Base-by-base conservation (phyloP, 306 rosid species). In the Glycine latifolia region DNA sequence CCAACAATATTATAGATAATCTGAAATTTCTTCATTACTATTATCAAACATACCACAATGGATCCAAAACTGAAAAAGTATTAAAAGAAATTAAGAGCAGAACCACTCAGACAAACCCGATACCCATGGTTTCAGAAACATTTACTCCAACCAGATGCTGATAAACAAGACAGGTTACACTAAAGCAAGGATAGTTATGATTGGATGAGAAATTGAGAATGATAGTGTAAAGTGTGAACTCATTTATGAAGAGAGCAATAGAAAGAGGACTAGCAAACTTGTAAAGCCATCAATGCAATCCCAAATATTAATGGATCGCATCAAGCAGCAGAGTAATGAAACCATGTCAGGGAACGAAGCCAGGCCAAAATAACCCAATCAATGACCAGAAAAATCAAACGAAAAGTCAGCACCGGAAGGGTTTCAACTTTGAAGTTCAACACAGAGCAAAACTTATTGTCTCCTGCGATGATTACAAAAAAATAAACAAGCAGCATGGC, bases 241-340 rank as follows among this genome's bases (percentile, higher is more conserved):
- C 31, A 26, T 58, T 75, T 59, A 56, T 35, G 47, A 8, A 12
- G 56, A 77, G 5, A 53, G 49, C 69, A 61, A 15, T n/a, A 39
- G 9, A 73, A 82, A 41, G 48, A 82, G 2, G 56, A 76, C 56
- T 12, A 2, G 72, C 15, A 69, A 58, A 75, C 15, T 26, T 6
- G 50, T 17, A 53, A 66, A 74, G 49, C 58, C 15, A 31, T 49
- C 53, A 69, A 20, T 58, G 53, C 82, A 83, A 62, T 62, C 48
- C 70, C 35, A 71, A 50, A 71, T 43, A 16, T 49, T 50, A 37
- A 49, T 14, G 8, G 70, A 61, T 33, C 7, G 41, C 61, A 55
- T 10, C 54, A 71, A 49, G 11, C 37, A 4, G 66, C 59, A 83
- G 48, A 16, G 16, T 17, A 59, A 54, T 6, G 26, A 58, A 81